These are phyloP conservation scores for Mycena capillaripes DNA, from an alignment of 768 basidiomycete genomes.

Conservation along the genomic window DNA sequence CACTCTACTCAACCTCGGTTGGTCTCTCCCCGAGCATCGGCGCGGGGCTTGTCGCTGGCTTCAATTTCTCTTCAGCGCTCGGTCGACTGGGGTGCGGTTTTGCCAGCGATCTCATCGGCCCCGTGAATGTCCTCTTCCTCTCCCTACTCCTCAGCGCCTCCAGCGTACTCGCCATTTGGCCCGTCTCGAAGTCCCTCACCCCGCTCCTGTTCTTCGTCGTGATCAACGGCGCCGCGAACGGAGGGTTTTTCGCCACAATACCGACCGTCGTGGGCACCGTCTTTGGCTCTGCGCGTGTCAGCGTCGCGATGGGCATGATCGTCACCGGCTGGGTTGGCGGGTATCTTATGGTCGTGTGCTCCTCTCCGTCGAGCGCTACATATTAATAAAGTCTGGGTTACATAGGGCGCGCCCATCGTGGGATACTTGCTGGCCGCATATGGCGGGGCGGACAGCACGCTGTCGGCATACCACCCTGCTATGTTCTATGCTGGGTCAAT, in stretches of 20 bases:
- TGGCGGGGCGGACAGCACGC: constrained; percentile 39
- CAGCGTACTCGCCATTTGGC: constrained; percentile 49
- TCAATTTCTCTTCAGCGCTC: constrained; percentile 50
- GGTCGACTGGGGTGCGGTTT: constrained; percentile 47
- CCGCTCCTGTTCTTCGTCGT: constrained; percentile 43
- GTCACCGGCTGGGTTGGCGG: constrained; percentile 48
- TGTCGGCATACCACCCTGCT: constrained; percentile 44
- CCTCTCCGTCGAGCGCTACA: no score
- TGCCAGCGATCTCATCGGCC: constrained; percentile 47
- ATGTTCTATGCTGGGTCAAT: constrained; percentile 47
- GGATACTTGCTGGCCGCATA: constrained; percentile 45
- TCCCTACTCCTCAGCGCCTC: constrained; percentile 44
- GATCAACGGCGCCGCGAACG: constrained; percentile 47
- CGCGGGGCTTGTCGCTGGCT: constrained; percentile 47
- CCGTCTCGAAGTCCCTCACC: constrained; percentile 42
- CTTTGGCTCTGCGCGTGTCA: constrained; percentile 44
- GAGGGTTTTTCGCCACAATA: constrained; percentile 51
- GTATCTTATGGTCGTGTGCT: constrained; percentile 36
- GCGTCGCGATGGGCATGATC: constrained; percentile 51
- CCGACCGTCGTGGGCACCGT: constrained; percentile 47
- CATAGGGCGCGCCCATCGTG: constrained; percentile 44
- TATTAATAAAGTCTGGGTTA: background rate
- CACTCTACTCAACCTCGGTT: constrained; percentile 48
- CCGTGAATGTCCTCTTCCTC: constrained; percentile 43
- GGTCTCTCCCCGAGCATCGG: constrained; percentile 39